Evolutionary conservation across 2,329 filamentous ascomycete genomes (phyloP).

Genomic region (Aureobasidium pullulans): DNA sequence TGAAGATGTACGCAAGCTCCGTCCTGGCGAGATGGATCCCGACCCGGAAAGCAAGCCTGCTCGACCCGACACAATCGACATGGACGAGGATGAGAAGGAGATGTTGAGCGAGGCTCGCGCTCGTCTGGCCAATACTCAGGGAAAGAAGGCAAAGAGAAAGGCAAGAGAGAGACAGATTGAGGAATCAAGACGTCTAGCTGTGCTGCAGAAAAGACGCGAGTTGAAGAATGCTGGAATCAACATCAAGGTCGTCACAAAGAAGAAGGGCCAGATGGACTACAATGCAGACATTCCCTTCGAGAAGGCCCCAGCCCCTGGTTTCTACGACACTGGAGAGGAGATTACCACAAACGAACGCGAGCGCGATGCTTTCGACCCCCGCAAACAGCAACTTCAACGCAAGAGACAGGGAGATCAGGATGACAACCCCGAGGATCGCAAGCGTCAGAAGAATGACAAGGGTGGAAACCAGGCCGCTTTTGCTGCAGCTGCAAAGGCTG

Average conservation of each 20-base stretch:
- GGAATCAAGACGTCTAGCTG: constrained; percentile 81
- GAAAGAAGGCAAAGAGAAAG: constrained; percentile 98
- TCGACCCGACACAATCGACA: constrained; percentile 89
- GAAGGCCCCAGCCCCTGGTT: constrained; percentile 78
- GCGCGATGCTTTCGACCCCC: constrained; percentile 78
- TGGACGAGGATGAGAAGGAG: constrained; percentile 98
- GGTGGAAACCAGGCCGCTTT: constrained; percentile 68
- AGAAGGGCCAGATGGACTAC: constrained; percentile 98
- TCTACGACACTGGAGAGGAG: constrained; percentile 89
- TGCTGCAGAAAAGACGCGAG: constrained; percentile 90
- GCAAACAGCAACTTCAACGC: constrained; percentile 81
- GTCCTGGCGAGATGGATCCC: constrained; percentile 88
- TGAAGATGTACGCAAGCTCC: constrained; percentile 78
- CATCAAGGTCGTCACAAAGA: constrained; percentile 85
- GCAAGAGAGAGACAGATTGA: constrained; percentile 92
- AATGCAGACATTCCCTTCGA: constrained; percentile 98
- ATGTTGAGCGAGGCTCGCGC: constrained; percentile 98
- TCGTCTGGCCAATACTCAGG: constrained; percentile 92
- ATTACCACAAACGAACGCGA: constrained; percentile 72
- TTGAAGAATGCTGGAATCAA: constrained; percentile 98
- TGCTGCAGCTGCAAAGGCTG: constrained; percentile 85
- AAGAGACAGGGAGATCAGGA: constrained; percentile 90
- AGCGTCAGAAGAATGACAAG: constrained; percentile 85
- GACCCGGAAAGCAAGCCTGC: constrained; percentile 95
- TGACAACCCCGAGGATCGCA: constrained; percentile 69